phyloP scores from a whole-genome alignment of 106 monocot species.

The Phalaenopsis aphrodite region DNA sequence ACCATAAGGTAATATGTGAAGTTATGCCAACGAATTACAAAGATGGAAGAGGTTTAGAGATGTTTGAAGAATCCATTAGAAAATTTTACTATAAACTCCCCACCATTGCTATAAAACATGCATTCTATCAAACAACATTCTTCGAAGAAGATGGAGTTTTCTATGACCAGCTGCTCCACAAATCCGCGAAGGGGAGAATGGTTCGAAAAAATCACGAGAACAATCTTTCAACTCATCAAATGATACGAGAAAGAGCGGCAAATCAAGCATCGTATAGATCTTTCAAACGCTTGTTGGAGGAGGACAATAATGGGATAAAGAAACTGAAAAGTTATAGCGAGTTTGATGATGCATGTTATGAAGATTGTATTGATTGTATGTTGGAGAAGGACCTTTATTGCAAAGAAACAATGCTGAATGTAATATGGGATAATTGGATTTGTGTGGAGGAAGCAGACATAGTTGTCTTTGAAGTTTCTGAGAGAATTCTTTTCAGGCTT shows the following conservation, averaged over 20 bases:
- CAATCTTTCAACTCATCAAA: constrained; percentile 13
- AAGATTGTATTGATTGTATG: constrained; percentile 23
- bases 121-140: background rate
- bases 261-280: background rate
- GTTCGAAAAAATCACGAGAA: constrained; percentile 23
- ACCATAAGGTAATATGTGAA: constrained; percentile 12
- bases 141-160: background rate
- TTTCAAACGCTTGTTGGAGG: constrained; percentile 27
- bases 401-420: constrained; percentile 17
- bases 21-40: constrained; percentile 23
- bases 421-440: constrained; percentile 40
- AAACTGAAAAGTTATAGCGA: constrained; percentile 20
- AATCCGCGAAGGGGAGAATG: constrained; percentile 39
- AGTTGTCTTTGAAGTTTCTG: constrained; percentile 25
- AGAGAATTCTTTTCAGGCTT: constrained; percentile 21
- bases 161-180: constrained; percentile 27
- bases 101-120: background rate
- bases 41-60: constrained; percentile 3
- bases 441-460: constrained; percentile 31
- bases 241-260: background rate
- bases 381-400: constrained; percentile 56
- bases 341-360: background rate
- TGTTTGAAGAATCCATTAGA: background rate
- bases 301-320: constrained; percentile 25
- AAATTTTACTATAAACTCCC: background rate